phyloP scores from a whole-genome alignment of 177 flowering plant species.

The Vitis hybrid region DNA sequence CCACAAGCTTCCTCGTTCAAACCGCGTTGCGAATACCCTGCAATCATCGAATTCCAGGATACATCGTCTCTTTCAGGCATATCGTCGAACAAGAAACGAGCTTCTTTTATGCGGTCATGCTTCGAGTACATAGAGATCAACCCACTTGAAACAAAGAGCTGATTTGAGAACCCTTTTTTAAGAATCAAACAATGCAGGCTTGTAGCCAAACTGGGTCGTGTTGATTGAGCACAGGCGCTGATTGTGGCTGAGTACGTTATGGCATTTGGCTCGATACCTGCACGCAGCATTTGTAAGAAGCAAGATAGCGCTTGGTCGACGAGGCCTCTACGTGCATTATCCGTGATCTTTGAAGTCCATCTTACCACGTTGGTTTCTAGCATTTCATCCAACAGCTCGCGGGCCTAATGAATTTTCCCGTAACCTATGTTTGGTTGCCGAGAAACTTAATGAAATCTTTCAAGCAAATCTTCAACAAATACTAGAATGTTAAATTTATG shows the following conservation, averaged over 20 bases:
- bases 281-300: constrained; percentile 26
- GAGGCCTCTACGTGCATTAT: constrained; percentile 19
- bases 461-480: no score
- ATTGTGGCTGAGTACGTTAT: constrained; percentile 28
- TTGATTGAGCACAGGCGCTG: constrained; percentile 9
- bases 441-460: no score
- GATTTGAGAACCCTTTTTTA: constrained; percentile 26
- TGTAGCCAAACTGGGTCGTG: constrained; percentile 11
- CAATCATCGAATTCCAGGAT: constrained; percentile 32
- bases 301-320: constrained; percentile 17
- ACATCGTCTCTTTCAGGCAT: constrained; percentile 23
- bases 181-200: constrained; percentile 28
- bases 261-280: constrained; percentile 29
- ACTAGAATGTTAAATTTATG: no score
- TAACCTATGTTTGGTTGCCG: no score
- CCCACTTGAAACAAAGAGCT: constrained; percentile 33
- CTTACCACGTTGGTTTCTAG: constrained; percentile 11
- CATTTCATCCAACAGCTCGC: constrained; percentile 9
- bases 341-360: constrained; percentile 27
- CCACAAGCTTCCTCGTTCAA: constrained; percentile 14
- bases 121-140: constrained; percentile 25
- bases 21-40: constrained; percentile 22
- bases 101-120: constrained; percentile 12
- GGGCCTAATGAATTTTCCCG: no score
- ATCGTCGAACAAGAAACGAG: constrained; percentile 22